Base-by-base conservation (phyloP, 352 stramenopile species). In the Globisporangium echinulatum region DNA sequence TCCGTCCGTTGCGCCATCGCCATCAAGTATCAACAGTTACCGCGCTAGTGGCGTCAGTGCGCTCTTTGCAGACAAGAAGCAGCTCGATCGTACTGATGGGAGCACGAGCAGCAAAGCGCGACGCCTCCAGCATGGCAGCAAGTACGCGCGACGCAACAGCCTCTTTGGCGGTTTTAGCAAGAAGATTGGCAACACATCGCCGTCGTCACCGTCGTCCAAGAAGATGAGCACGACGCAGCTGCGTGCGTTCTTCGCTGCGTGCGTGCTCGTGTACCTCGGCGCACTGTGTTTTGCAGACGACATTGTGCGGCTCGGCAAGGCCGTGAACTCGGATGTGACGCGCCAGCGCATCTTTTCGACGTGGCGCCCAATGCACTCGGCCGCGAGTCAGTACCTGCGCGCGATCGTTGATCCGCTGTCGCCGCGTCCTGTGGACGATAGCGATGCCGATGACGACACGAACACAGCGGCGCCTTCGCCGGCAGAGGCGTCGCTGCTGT, bases 191-290 rank as follows among this genome's bases (percentile, higher is more conserved):
- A 50, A 17, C 5, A 39, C 44, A 44, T 15, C 10, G 8, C 39
- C 55, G 9, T 47, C n/a, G 9, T 43, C 47, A 15, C 13, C 52
- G 8, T 42, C 51, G 39, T 44, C 40, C 14, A 61, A 50, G 15
- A 61, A 58, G 42, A 58, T 67, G 61, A 62, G 61, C 39, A 67
- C 61, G 46, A 50, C 49, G 9, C 61, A 67, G 39, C 15, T 67
- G 49, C 61, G 61, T 46, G 43, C 52, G 44, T 61, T 67, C 43
- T 67, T 61, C 25, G 50, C n/a, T 14, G 61, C 38, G n/a, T 67
- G 61, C 11, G 49, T 67, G 49, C 51, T 67, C 19, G 49, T 67
- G 61, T 67, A 67, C 11, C 50, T 62, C 33, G 42, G 55, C 33
- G 48, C 55, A 19, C 49, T 67, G 37, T 62, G 19, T 37, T 67